Conservation (phyloP, 129 eudicot genomes). For the Centrapalus pauciflorus region DNA sequence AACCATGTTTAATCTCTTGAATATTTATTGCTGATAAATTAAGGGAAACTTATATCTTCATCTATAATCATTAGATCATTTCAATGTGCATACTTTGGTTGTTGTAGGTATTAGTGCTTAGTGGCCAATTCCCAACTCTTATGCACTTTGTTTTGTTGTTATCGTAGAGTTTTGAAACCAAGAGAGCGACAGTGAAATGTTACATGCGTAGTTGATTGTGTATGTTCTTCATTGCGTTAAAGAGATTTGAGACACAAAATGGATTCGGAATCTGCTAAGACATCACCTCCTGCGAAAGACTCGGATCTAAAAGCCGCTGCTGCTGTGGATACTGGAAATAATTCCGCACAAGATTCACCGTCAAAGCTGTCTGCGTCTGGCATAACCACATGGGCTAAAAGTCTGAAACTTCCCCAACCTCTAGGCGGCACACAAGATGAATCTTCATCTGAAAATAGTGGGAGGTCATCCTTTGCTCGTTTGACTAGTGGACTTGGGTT, state of each 20-base stretch:
- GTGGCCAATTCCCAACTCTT: constrained; percentile 1
- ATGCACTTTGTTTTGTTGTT: neutral
- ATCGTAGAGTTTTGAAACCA: constrained; percentile 5
- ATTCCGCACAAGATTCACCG: constrained; percentile 35
- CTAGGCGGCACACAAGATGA: constrained; percentile 44
- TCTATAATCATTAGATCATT: neutral
- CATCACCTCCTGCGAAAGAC: constrained; percentile 32
- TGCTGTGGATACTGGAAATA: constrained; percentile 25
- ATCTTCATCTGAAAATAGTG: constrained; percentile 45
- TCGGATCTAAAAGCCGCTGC: constrained; percentile 31
- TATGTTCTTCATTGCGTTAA: constrained; percentile 17
- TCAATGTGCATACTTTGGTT: neutral
- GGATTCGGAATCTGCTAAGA: constrained; percentile 48
- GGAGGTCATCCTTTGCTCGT: constrained; percentile 68
- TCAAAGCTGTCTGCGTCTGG: constrained; percentile 65
- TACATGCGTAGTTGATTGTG: neutral
- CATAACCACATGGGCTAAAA: constrained; percentile 78
- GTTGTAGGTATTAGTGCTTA: neutral
- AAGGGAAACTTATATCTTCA: neutral
- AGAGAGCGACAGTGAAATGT: constrained; percentile 5
- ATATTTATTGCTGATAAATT: neutral
- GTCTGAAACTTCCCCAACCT: constrained; percentile 66
- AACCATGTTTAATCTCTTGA: neutral
- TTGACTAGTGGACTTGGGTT: constrained; percentile 64
- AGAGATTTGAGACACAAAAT: constrained; percentile 30